Evolutionary conservation across 179 eudicot genomes (phyloP).

Genomic region (Sideroxylon spinosum): DNA sequence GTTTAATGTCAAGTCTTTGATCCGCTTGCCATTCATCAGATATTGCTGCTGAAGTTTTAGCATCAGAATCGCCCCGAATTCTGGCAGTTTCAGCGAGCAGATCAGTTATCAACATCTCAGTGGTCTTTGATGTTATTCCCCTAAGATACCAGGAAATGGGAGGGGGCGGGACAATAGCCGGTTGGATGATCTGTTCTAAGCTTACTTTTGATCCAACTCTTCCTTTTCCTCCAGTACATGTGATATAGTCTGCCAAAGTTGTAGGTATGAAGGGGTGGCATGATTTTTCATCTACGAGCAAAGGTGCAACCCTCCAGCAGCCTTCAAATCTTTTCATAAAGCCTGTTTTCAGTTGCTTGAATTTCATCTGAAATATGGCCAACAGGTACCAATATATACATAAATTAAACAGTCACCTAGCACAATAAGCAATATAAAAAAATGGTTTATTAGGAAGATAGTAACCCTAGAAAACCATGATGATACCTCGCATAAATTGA

Average conservation of each 20-base stretch:
- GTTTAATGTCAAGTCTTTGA: constrained; percentile 47
- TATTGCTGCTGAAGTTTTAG: constrained; percentile 13
- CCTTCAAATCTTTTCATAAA: constrained; percentile 96
- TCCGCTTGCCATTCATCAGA: constrained; percentile 21
- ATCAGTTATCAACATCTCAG: constrained; percentile 71
- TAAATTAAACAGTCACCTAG: not conserved
- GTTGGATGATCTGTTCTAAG: constrained; percentile 77
- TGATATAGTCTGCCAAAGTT: constrained; percentile 46
- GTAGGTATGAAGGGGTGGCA: constrained; percentile 71
- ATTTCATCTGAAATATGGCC: constrained; percentile 60
- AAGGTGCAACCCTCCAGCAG: constrained; percentile 82
- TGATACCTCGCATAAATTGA: not conserved
- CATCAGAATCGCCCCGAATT: constrained; percentile 43
- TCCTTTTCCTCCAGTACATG: constrained; percentile 72
- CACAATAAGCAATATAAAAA: not conserved
- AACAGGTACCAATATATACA: not conserved
- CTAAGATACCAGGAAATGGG: constrained; percentile 94
- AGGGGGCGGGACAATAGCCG: constrained; percentile 86
- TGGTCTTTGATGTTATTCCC: constrained; percentile 81
- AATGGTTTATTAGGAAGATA: not conserved
- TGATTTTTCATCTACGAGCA: constrained; percentile 63
- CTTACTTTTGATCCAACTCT: constrained; percentile 76
- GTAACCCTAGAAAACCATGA: not conserved
- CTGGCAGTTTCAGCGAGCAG: constrained; percentile 65
- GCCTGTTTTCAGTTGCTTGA: constrained; percentile 82